phyloP scores from a whole-genome alignment of 805 yeast species.

The Suhomyces kilbournensis region DNA sequence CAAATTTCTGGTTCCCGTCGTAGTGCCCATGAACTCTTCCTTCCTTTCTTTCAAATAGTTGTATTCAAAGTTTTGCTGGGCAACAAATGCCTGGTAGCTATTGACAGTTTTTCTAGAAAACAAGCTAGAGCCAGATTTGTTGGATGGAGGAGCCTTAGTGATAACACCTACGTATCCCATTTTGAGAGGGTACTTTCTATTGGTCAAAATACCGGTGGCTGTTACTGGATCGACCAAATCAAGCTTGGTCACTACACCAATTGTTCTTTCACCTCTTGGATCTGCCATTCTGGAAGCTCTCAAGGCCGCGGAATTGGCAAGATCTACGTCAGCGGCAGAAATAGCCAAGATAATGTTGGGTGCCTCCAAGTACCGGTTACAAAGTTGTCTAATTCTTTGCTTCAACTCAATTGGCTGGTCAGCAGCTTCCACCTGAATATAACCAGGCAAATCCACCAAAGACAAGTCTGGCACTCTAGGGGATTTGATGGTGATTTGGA shows the following conservation, averaged over 20 bases:
- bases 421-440: conserved; percentile 93
- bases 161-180: conserved; percentile 99
- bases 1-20: conserved; percentile 71
- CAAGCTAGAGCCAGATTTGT: conserved; percentile 25
- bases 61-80: conserved; percentile 59
- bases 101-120: conserved; percentile 46
- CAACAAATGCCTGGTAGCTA: conserved; percentile 60
- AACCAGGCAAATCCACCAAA: conserved; percentile 94
- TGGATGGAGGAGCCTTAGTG: conserved; percentile 64
- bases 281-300: conserved; percentile 87
- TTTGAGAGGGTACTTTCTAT: conserved; percentile 80
- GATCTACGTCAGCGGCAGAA: conserved; percentile 95
- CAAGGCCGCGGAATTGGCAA: conserved; percentile 93
- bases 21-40: conserved; percentile 57
- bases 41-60: conserved; percentile 63
- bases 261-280: conserved; percentile 92
- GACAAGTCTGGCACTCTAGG: conserved; percentile 88
- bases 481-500: conserved; percentile 85
- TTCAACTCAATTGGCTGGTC: conserved; percentile 90
- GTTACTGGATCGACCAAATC: conserved; percentile 79
- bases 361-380: conserved; percentile 80
- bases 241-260: conserved; percentile 92
- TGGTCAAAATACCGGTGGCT: conserved; percentile 67
- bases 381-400: conserved; percentile 70
- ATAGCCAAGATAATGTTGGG: conserved; percentile 96